Evolutionary conservation across 2,329 filamentous ascomycete species (phyloP).

Genomic region (Scleromitrula shiraiana): DNA sequence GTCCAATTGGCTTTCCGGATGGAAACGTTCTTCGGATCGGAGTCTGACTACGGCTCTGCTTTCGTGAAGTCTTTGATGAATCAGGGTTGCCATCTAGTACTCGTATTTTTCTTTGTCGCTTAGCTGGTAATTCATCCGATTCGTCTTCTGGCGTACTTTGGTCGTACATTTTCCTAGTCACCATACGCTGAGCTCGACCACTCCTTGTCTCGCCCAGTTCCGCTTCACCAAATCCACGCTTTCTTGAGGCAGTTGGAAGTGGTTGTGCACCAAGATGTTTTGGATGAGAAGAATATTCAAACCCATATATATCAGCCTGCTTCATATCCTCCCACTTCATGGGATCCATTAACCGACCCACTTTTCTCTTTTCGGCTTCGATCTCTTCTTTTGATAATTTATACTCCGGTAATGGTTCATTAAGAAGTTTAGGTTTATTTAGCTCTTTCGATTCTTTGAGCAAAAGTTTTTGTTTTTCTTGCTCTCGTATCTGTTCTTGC

Average conservation of each 20-base stretch:
- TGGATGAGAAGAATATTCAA: conserved; percentile 51
- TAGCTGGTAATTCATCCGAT: conserved; percentile 22
- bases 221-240: conserved; percentile 6
- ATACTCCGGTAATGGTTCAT: conserved; percentile 17
- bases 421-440: conserved; percentile 14
- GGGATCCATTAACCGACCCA: conserved; percentile 18
- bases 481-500: conserved; percentile 1
- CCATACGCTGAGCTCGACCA: conserved; percentile 21
- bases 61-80: conserved; percentile 10
- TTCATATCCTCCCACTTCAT: conserved; percentile 33
- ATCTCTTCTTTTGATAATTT: conserved; percentile 22
- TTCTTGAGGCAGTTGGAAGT: conserved; percentile 24
- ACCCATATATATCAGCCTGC: conserved; percentile 53
- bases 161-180: conserved; percentile 18
- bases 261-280: conserved; percentile 53
- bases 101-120: conserved; percentile 21
- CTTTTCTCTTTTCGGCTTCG: conserved; percentile 20
- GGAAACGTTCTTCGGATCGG: conserved; percentile 21
- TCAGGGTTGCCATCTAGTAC: conserved; percentile 17
- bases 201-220: conserved; percentile 18
- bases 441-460: conserved; percentile 4
- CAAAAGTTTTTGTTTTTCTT: conserved; percentile 1
- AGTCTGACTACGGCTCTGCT: conserved; percentile 17
- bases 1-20: conserved; percentile 27
- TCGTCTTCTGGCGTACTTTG: conserved; percentile 23